Percentiles rank a stretch among this genome's conserved stretches.
phyloP scores from a whole-genome alignment of 768 basidiomycete genomes.

The Mycena leptocephala region DNA sequence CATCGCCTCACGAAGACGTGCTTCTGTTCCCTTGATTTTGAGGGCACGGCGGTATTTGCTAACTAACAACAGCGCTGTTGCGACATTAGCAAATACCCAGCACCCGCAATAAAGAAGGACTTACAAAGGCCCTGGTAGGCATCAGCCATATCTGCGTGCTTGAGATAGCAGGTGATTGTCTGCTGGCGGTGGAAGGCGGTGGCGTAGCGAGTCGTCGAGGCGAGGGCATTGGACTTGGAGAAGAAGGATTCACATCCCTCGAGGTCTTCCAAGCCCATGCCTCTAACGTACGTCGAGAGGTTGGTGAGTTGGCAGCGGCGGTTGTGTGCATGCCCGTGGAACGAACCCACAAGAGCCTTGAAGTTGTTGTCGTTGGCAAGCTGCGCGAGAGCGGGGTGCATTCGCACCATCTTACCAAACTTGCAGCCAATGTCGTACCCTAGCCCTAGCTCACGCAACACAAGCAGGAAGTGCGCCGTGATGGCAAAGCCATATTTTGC shows the following conservation, averaged over 20 bases:
- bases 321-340: slow-evolving; percentile 24
- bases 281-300: slow-evolving; percentile 15
- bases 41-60: too few species aligned
- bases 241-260: slow-evolving; percentile 26
- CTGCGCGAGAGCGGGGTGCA: slow-evolving; percentile 8
- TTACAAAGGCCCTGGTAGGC: slow-evolving; percentile 2
- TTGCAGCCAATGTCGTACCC: slow-evolving; percentile 35
- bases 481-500: too few species aligned
- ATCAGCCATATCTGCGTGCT: background rate
- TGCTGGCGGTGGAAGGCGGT: slow-evolving; percentile 18
- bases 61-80: too few species aligned
- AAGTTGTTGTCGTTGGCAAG: background rate
- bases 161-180: background rate
- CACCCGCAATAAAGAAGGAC: too few species aligned
- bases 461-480: too few species aligned
- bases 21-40: too few species aligned
- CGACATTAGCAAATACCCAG: too few species aligned
- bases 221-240: slow-evolving; percentile 21
- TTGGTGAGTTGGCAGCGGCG: slow-evolving; percentile 23
- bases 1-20: too few species aligned
- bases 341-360: background rate
- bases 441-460: too few species aligned
- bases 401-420: slow-evolving; percentile 21
- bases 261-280: slow-evolving; percentile 21
- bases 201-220: slow-evolving; percentile 8